Percentiles rank a stretch among this genome's conserved stretches.
Conservation (phyloP, 2,329 filamentous ascomycete species). For the Ophiocordyceps camponoti-rufipedis region DNA sequence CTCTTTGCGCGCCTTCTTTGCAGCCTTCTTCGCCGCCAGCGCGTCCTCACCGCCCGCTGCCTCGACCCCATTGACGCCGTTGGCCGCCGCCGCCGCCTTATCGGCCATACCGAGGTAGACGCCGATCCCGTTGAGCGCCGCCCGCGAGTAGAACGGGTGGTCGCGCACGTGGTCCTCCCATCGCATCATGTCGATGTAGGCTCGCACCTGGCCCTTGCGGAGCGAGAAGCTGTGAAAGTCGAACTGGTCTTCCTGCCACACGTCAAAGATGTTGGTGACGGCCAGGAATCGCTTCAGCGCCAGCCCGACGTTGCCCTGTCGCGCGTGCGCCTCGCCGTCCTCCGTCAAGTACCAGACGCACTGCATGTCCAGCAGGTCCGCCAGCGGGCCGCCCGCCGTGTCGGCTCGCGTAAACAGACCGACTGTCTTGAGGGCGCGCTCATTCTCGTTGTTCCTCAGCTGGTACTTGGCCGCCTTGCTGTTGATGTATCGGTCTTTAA, state of each 20-base stretch:
- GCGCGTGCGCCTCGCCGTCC: conserved; percentile 76
- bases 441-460: conserved; percentile 78
- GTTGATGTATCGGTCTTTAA: conserved; percentile 93
- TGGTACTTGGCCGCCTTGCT: conserved; percentile 96
- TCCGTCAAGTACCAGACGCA: conserved; percentile 95
- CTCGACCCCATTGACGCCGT: conserved; percentile 40
- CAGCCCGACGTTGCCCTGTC: conserved; percentile 65
- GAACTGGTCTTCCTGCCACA: conserved; percentile 97
- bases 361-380: conserved; percentile 93
- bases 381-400: conserved; percentile 68
- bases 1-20: conserved; percentile 81
- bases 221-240: conserved; percentile 97
- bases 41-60: conserved; percentile 34
- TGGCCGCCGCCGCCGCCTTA: conserved; percentile 39
- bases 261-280: conserved; percentile 83
- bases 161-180: conserved; percentile 89
- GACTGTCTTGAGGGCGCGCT: conserved; percentile 72
- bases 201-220: conserved; percentile 87
- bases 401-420: conserved; percentile 89
- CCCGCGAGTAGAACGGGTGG: conserved; percentile 81
- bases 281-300: conserved; percentile 85
- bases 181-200: conserved; percentile 88
- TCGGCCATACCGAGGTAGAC: conserved; percentile 69
- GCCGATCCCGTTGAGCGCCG: conserved; percentile 63
- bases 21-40: conserved; percentile 65